These are phyloP conservation scores for Microcera coccophila DNA, from an alignment of 2,329 filamentous ascomycete genomes.

Conservation along the genomic window DNA sequence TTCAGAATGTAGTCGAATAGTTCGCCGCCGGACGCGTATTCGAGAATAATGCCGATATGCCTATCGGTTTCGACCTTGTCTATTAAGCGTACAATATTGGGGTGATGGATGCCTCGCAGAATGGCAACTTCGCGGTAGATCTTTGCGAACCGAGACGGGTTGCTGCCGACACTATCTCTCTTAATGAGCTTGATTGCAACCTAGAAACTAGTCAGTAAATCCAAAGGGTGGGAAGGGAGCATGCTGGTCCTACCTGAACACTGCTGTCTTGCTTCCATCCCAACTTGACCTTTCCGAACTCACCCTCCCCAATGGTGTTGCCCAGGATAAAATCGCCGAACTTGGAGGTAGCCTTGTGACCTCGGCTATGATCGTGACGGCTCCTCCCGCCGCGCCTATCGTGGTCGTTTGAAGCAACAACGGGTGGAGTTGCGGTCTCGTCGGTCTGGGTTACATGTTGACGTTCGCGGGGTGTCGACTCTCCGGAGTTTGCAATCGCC, in stretches of 20 bases:
- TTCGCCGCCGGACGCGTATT: conserved; percentile 96
- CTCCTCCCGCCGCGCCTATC: conserved; percentile 50
- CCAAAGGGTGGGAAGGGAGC: neutral
- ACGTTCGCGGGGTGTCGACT: conserved; percentile 28
- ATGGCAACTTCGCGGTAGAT: conserved; percentile 97
- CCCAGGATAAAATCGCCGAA: conserved; percentile 96
- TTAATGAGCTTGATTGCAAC: conserved; percentile 98
- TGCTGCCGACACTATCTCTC: conserved; percentile 81
- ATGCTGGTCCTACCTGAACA: conserved; percentile 58
- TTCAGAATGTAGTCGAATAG: conserved; percentile 98
- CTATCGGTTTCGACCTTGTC: conserved; percentile 98
- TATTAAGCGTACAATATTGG: conserved; percentile 93
- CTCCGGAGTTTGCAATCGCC: conserved; percentile 49
- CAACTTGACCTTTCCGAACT: conserved; percentile 98
- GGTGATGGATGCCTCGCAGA: conserved; percentile 79
- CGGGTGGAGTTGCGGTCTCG: conserved; percentile 44
- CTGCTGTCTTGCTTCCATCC: conserved; percentile 96
- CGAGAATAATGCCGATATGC: conserved; percentile 96
- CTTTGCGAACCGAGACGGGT: conserved; percentile 86
- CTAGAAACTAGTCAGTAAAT: conserved; percentile 37
- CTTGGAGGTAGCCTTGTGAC: conserved; percentile 66
- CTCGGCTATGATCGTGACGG: conserved; percentile 53
- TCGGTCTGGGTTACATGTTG: conserved; percentile 32
- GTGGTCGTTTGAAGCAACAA: conserved; percentile 41
- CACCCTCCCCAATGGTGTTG: conserved; percentile 93